These are phyloP conservation scores for Byssoonygena ceratinophila DNA, from an alignment of 2,329 filamentous ascomycete genomes.

Conservation along the genomic window DNA sequence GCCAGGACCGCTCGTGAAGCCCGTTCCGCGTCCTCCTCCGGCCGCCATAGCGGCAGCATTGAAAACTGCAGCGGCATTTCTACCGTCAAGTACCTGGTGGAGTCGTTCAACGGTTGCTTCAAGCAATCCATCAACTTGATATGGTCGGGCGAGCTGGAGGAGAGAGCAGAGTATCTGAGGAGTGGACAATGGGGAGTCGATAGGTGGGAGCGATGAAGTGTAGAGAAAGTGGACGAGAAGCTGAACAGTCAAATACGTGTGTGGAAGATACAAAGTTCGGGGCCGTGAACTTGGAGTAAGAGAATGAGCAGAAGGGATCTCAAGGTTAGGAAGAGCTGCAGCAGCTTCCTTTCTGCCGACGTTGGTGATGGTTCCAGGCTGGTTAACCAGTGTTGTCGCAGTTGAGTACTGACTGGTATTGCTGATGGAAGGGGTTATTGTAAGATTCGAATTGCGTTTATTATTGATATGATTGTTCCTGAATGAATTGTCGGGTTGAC, in stretches of 20 bases:
- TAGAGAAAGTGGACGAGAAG: conserved; percentile 89
- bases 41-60: conserved; percentile 98
- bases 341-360: neutral
- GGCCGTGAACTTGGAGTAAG: conserved; percentile 56
- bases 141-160: conserved; percentile 83
- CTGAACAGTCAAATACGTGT: conserved; percentile 80
- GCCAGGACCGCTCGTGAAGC: conserved; percentile 49
- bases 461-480: conserved; percentile 42
- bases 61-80: conserved; percentile 93
- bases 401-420: conserved; percentile 34
- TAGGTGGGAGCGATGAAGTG: conserved; percentile 73
- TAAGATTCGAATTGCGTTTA: conserved; percentile 69
- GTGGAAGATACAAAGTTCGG: conserved; percentile 80
- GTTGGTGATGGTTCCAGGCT: conserved; percentile 24
- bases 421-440: conserved; percentile 57
- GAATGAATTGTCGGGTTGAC: conserved; percentile 40
- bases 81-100: conserved; percentile 77
- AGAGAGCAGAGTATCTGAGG: conserved; percentile 94
- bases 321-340: conserved; percentile 30
- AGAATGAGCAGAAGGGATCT: conserved; percentile 44
- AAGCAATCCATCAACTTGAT: conserved; percentile 81
- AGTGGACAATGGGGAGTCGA: conserved; percentile 68
- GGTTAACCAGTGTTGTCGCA: conserved; percentile 33
- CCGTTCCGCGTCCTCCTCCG: conserved; percentile 75
- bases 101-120: conserved; percentile 88